Evolutionary conservation across 352 stramenopile species (phyloP), one percentile per base, ranked within the genome.

Genomic region (Phytophthora melonis): DNA sequence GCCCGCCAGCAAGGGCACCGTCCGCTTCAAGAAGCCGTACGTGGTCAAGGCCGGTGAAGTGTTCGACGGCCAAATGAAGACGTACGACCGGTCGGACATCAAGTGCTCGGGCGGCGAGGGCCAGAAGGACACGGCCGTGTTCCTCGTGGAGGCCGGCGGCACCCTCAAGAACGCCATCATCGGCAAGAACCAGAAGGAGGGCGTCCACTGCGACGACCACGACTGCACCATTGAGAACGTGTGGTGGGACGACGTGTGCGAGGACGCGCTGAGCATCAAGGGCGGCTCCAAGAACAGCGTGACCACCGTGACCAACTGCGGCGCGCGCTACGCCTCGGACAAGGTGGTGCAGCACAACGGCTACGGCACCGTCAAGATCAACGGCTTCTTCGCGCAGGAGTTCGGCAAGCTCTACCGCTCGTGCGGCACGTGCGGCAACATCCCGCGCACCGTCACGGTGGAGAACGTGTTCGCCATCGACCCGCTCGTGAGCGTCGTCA

Each of bases 281-380:
- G 58, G 58, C 49, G 70, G 70, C 36, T 63, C 50, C 7, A 39
- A 66, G 10, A 59, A 56, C 43, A 78, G 66, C 52, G 58, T 80
- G 2, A 67, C 69, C 19, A 70, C 58, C 45, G 66, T 80, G 25
- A n/a, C n/a, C n/a, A n/a, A n/a, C n/a, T n/a, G n/a, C n/a, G n/a
- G n/a, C n/a, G n/a, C n/a, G n/a, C n/a, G n/a, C n/a, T n/a, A n/a
- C n/a, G n/a, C n/a, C n/a, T n/a, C 66, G 34, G 79, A 87, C 77
- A 87, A 87, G 69, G 63, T 72, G 58, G 61, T 80, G 47, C 60
- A 66, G 59, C 59, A 66, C 59, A 56, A 56, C 49, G 49, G 49
- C 49, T 56, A 56, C 49, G 49, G 49, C 49, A 56, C 49, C 49
- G 49, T 56, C 49, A 56, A 56, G 49, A 56, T 56, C 23, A 56